Base-by-base conservation (phyloP, 1,284 basidiomycete genomes). In the Schizopora paradoxa region DNA sequence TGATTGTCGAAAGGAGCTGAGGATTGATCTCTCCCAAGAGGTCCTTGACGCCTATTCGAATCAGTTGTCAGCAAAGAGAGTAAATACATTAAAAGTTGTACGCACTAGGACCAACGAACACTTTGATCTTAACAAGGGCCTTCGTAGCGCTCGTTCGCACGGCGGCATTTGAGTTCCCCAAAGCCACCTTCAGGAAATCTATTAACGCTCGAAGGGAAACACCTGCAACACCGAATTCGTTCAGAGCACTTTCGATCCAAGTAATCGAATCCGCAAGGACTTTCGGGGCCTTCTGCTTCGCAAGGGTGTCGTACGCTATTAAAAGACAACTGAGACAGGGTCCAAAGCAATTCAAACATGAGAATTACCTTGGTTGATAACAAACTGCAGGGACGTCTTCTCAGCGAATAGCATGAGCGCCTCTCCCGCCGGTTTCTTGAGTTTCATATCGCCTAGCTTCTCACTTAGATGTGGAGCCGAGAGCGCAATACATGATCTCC, bases 341-440 rank as follows among this genome's bases (percentile, higher is more conserved):
- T 27, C 32, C 25, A 19, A 33, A 10, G 11, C 11, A 32, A 19
- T n/a, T 19, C 7, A 18, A 33, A 34, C 27, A 18, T 39, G 7
- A 47, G 23, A 63, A 75, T 47, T 57, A 91, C 92, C 87, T 73
- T 97, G 95, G 46, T 80, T 80, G 2, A 99, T 74, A 10, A 99
- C 89, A 61, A 99, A 98, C 42, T 95, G 93, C 44, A 98, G 68
- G 1, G 92, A 96, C 0, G 91, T 92, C 66, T 87, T 93, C 66
- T 99, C 96, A 0, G 91, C 85, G 58, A 92, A 96, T 0, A 77
- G 59, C 1, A 79, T 60, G 13, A 99, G 69, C 0, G 90, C 77
- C 41, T 99, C 96, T 26, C 91, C 89, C n/a, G 95, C 91, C 1
- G 94, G 86, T 60, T 94, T 97, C 73, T 98, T 99, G 53, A 99